Conservation (phyloP, 2,329 filamentous ascomycete genomes). For the Penicillium nordicum region DNA sequence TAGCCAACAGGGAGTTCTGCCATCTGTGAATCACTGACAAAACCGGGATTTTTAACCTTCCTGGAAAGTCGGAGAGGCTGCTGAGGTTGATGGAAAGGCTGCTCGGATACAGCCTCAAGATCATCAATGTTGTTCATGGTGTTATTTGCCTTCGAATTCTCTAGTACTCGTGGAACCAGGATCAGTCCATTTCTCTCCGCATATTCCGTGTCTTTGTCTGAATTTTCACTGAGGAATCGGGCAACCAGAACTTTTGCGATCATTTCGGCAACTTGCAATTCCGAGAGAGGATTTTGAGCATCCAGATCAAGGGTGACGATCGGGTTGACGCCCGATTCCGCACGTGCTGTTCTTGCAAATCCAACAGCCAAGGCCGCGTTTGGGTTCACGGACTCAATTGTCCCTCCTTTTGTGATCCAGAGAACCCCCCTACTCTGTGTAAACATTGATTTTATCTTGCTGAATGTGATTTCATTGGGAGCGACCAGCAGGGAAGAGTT, state of each 20-base stretch:
- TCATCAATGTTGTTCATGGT: slow-evolving; percentile 1
- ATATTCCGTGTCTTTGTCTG: slow-evolving; percentile 25
- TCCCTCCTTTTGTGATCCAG: slow-evolving; percentile 25
- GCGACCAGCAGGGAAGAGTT: neutral
- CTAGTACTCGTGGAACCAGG: slow-evolving; percentile 24
- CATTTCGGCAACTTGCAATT: slow-evolving; percentile 1
- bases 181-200: slow-evolving; percentile 20
- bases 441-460: slow-evolving; percentile 19
- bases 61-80: slow-evolving; percentile 9
- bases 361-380: slow-evolving; percentile 19
- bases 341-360: slow-evolving; percentile 27
- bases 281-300: slow-evolving; percentile 3
- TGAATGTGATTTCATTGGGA: neutral
- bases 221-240: slow-evolving; percentile 5
- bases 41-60: neutral
- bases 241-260: slow-evolving; percentile 12
- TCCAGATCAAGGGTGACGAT: slow-evolving; percentile 28
- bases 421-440: slow-evolving; percentile 16
- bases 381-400: slow-evolving; percentile 11
- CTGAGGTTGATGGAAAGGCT: slow-evolving; percentile 12
- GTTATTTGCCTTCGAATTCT: slow-evolving; percentile 6
- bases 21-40: slow-evolving; percentile 8
- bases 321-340: slow-evolving; percentile 21
- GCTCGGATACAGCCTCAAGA: neutral
- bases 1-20: slow-evolving; percentile 15